phyloP scores from a whole-genome alignment of 2,329 filamentous ascomycete genomes.

The Coniochaeta hoffmannii region DNA sequence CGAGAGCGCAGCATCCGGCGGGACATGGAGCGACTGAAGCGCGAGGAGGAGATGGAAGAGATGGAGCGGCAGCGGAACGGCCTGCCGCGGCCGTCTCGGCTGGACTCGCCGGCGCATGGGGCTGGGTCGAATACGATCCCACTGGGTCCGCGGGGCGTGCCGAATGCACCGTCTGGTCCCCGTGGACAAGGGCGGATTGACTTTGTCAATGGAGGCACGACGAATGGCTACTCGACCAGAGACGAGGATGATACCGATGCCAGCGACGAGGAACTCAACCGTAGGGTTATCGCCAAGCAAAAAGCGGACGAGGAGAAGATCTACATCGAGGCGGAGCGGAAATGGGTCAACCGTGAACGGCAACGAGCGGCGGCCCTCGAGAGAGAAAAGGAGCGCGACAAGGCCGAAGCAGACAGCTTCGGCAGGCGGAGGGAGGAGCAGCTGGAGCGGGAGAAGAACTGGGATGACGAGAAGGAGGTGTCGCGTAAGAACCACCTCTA shows the following conservation, averaged over 20 bases:
- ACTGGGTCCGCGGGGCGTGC: slow-evolving; percentile 62
- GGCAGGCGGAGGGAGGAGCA: slow-evolving; percentile 63
- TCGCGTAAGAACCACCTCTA: slow-evolving; percentile 68
- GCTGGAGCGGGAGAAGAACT: slow-evolving; percentile 58
- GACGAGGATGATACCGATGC: slow-evolving; percentile 86
- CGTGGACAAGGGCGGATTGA: slow-evolving; percentile 58
- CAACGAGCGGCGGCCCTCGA: slow-evolving; percentile 78
- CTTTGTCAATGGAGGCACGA: slow-evolving; percentile 74
- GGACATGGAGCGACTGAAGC: slow-evolving; percentile 77
- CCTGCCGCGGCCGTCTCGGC: slow-evolving; percentile 52
- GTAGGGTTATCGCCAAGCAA: slow-evolving; percentile 61
- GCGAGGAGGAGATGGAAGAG: slow-evolving; percentile 89
- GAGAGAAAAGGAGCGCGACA: slow-evolving; percentile 74
- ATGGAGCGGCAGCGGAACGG: slow-evolving; percentile 71
- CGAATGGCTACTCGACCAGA: slow-evolving; percentile 52
- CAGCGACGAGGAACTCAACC: slow-evolving; percentile 78
- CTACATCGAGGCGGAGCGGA: slow-evolving; percentile 78
- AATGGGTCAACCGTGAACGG: slow-evolving; percentile 85
- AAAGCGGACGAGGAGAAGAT: slow-evolving; percentile 70
- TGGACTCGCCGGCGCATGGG: slow-evolving; percentile 64
- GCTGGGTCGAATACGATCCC: slow-evolving; percentile 63
- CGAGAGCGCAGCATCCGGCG: slow-evolving; percentile 82
- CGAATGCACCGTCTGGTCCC: slow-evolving; percentile 65
- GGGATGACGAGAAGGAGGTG: slow-evolving; percentile 83
- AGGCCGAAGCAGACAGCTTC: slow-evolving; percentile 60